A percentile compares a stretch with the other conserved stretches of the same genome.
These are phyloP conservation scores for Fusarium sp. DNA, from an alignment of 2,329 filamentous ascomycete genomes.

Conservation along the genomic window DNA sequence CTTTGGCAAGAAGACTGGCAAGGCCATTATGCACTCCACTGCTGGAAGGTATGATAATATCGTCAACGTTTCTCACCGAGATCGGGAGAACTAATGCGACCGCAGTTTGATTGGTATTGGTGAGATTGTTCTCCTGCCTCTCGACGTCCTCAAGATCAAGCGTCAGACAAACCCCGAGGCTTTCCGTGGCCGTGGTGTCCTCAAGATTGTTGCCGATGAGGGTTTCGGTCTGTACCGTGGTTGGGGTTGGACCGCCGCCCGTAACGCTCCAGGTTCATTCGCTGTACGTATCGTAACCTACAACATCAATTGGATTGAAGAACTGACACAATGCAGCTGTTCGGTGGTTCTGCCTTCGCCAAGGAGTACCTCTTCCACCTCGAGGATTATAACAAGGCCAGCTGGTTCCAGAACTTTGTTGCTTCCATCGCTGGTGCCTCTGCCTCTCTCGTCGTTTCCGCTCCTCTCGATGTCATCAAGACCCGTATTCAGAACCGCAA, in stretches of 20 bases:
- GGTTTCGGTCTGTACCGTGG: constrained; percentile 96
- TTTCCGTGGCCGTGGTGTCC: constrained; percentile 90
- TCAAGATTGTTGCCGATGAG: constrained; percentile 92
- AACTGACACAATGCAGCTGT: constrained; percentile 70
- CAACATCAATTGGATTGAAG: not conserved
- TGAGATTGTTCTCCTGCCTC: constrained; percentile 92
- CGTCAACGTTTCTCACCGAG: not conserved
- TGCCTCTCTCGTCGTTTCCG: constrained; percentile 95
- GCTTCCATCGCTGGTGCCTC: constrained; percentile 95
- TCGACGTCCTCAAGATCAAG: constrained; percentile 99
- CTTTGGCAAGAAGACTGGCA: constrained; percentile 97
- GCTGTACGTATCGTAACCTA: constrained; percentile 70
- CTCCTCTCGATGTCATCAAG: constrained; percentile 97
- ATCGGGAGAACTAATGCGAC: constrained; percentile 29
- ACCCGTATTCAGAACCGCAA: constrained; percentile 98
- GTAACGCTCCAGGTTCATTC: constrained; percentile 96
- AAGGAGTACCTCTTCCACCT: constrained; percentile 96
- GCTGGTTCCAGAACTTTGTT: constrained; percentile 96
- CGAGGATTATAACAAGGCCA: constrained; percentile 92
- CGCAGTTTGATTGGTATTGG: constrained; percentile 91
- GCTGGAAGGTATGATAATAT: constrained; percentile 76
- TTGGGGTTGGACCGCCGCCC: constrained; percentile 96
- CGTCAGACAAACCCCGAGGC: constrained; percentile 98
- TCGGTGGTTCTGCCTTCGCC: constrained; percentile 95
- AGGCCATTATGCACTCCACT: constrained; percentile 97